Conservation (phyloP, 2,329 filamentous ascomycete genomes). For the Pseudopithomyces chartarum region DNA sequence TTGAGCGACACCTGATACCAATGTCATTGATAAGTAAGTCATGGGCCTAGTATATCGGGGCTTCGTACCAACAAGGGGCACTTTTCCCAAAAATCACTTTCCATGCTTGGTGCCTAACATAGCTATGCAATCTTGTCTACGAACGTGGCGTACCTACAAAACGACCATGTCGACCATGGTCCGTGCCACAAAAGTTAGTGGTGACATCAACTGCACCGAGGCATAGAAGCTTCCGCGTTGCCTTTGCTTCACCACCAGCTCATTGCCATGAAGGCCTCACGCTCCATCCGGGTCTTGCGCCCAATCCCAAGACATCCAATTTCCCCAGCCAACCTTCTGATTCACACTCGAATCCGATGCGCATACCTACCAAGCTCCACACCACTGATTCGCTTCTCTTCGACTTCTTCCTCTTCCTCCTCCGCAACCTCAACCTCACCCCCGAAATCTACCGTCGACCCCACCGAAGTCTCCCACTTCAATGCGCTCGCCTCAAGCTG, state of each 20-base stretch:
- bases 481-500: conserved; percentile 88
- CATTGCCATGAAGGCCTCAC: conserved; percentile 7
- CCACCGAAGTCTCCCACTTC: conserved; percentile 91
- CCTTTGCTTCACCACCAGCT: neutral
- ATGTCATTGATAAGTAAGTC: no score
- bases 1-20: neutral
- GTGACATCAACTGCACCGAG: conserved; percentile 14
- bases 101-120: neutral
- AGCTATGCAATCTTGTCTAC: neutral
- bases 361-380: neutral
- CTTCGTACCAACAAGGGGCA: neutral
- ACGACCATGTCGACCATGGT: conserved; percentile 4
- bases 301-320: neutral
- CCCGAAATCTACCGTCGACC: conserved; percentile 63
- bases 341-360: neutral
- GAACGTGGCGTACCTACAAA: neutral
- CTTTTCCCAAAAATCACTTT: neutral
- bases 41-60: no score
- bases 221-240: neutral
- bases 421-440: conserved; percentile 18
- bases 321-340: neutral
- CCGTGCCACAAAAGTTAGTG: conserved; percentile 12
- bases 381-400: conserved; percentile 19
- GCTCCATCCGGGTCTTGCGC: neutral
- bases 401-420: conserved; percentile 20